Evolutionary conservation across 2,329 filamentous ascomycete species (phyloP).

Genomic region (Pestalotiopsis fici): DNA sequence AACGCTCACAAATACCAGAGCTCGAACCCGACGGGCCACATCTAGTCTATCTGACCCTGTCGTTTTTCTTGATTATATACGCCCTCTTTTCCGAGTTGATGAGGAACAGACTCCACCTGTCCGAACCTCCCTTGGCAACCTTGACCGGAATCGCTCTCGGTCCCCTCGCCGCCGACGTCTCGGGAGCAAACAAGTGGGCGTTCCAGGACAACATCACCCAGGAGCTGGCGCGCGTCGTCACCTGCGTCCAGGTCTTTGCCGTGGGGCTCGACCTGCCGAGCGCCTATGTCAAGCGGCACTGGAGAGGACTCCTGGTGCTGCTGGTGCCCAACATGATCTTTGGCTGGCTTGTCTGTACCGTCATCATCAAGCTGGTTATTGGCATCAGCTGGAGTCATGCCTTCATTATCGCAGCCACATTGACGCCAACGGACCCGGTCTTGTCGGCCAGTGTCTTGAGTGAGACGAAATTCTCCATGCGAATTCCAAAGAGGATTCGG

Average conservation of each 20-base stretch:
- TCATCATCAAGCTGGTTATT: conserved; percentile 57
- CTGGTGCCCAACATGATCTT: conserved; percentile 62
- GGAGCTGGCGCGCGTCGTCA: not conserved
- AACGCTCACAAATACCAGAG: not conserved
- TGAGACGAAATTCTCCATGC: conserved; percentile 65
- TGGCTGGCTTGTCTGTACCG: conserved; percentile 61
- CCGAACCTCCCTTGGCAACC: conserved; percentile 2
- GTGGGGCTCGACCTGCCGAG: conserved; percentile 63
- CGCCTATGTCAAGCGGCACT: conserved; percentile 50
- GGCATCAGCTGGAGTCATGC: conserved; percentile 53
- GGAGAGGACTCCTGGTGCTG: conserved; percentile 55
- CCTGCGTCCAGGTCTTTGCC: conserved; percentile 56
- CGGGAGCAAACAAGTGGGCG: not conserved
- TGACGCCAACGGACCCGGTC: conserved; percentile 63
- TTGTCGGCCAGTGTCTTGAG: conserved; percentile 59
- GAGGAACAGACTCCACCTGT: conserved; percentile 2
- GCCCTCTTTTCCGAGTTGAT: conserved; percentile 5
- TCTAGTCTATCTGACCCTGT: not conserved
- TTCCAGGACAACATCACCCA: conserved; percentile 1
- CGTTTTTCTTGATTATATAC: not conserved
- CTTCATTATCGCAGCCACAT: conserved; percentile 60
- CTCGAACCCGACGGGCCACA: not conserved
- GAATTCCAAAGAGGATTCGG: conserved; percentile 55
- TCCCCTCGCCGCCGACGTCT: not conserved
- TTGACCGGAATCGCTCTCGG: not conserved